Percentiles rank a stretch among this genome's conserved stretches.
phyloP scores from a whole-genome alignment of 2,329 filamentous ascomycete genomes.

The Acrocalymma vagum region DNA sequence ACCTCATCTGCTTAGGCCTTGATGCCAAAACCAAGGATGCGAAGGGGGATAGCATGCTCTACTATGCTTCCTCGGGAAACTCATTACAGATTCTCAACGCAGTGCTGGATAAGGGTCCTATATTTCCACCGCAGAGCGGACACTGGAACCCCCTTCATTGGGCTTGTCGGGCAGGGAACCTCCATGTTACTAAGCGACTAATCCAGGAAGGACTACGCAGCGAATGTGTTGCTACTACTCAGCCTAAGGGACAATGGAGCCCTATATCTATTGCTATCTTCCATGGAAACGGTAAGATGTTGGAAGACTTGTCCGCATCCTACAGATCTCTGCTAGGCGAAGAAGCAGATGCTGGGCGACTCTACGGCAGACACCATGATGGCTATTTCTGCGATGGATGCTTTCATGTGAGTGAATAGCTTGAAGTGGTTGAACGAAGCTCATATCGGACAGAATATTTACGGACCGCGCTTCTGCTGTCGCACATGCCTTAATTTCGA shows the following conservation, averaged over 20 bases:
- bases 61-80: too few species aligned
- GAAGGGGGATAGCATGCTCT: too few species aligned
- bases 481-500: constrained; percentile 7
- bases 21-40: too few species aligned
- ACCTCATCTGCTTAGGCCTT: too few species aligned
- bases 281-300: constrained; percentile 12
- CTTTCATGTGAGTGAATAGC: constrained; percentile 15
- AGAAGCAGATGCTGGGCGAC: background rate
- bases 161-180: too few species aligned
- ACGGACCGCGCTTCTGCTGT: constrained; percentile 15
- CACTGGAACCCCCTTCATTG: too few species aligned
- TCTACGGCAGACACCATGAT: constrained; percentile 1
- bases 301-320: constrained; percentile 6
- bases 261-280: constrained; percentile 18
- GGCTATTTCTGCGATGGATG: constrained; percentile 11
- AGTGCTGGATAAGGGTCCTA: background rate
- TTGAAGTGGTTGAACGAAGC: background rate
- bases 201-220: too few species aligned
- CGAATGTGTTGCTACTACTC: constrained; percentile 2
- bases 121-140: too few species aligned
- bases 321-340: constrained; percentile 2
- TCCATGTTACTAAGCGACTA: too few species aligned
- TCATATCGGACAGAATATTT: constrained; percentile 11
- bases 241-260: constrained; percentile 13
- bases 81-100: too few species aligned